Evolutionary conservation across 805 yeast genomes (phyloP).

Genomic region (Hanseniaspora nectarophila): DNA sequence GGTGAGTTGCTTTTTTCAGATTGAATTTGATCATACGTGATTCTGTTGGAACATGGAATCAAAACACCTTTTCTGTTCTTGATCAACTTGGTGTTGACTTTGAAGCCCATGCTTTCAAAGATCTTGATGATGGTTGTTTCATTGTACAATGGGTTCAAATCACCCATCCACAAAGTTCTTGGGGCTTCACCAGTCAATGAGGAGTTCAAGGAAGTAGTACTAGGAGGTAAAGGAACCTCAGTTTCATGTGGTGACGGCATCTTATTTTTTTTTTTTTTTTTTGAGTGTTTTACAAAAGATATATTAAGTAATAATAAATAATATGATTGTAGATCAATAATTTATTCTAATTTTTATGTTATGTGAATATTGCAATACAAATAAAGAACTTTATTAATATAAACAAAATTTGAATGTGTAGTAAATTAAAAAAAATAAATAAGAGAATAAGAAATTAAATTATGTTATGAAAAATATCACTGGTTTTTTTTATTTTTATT

Average conservation of each 20-base stretch:
- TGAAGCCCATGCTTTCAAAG: constrained; percentile 46
- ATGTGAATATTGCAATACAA: neutral
- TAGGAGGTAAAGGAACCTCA: constrained; percentile 42
- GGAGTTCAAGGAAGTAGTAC: constrained; percentile 37
- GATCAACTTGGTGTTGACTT: constrained; percentile 56
- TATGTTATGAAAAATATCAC: too few relatives aligned
- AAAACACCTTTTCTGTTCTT: constrained; percentile 34
- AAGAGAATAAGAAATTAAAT: neutral
- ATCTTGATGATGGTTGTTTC: constrained; percentile 47
- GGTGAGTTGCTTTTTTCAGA: constrained; percentile 1
- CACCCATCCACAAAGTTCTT: constrained; percentile 81
- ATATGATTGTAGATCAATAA: neutral
- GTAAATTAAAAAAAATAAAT: too few relatives aligned
- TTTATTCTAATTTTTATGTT: neutral
- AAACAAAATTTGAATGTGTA: neutral
- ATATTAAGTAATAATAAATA: neutral
- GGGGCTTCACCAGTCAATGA: constrained; percentile 36
- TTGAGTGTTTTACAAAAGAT: neutral
- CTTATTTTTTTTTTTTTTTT: neutral
- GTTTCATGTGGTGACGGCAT: neutral
- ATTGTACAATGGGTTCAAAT: constrained; percentile 67
- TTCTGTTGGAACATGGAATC: constrained; percentile 25
- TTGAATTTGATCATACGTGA: constrained; percentile 2
- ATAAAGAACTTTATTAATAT: neutral
- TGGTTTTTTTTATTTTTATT: too few relatives aligned